A percentile compares a stretch with the other conserved stretches of the same genome.
Evolutionary conservation across 2,329 filamentous ascomycete genomes (phyloP).

Genomic region (Bertia moriformis): DNA sequence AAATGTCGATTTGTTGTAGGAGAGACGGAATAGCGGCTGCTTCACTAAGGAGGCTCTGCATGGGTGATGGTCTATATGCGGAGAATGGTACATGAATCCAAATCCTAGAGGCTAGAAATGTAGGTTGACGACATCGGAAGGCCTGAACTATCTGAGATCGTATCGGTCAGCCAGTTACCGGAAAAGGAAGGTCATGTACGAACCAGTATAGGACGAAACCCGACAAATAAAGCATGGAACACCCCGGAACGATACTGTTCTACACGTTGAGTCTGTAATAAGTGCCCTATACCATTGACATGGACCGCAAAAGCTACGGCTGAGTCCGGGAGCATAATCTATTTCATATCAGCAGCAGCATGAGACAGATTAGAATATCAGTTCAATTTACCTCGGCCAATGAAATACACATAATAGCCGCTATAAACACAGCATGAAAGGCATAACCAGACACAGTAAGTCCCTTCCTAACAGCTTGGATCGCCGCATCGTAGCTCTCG

Average conservation of each 20-base stretch:
- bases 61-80: slow-evolving; percentile 8
- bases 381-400: slow-evolving; percentile 10
- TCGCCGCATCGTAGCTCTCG: slow-evolving; percentile 13
- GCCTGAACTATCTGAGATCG: slow-evolving; percentile 13
- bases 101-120: slow-evolving; percentile 13
- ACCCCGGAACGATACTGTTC: slow-evolving; percentile 14
- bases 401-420: slow-evolving; percentile 19
- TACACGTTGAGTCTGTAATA: slow-evolving; percentile 16
- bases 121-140: slow-evolving; percentile 11
- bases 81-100: slow-evolving; percentile 17
- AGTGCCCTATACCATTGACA: slow-evolving; percentile 14
- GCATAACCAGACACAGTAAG: slow-evolving; percentile 4
- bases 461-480: slow-evolving; percentile 11
- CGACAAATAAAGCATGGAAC: slow-evolving; percentile 21
- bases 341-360: too few species aligned
- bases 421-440: slow-evolving; percentile 11
- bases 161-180: background rate
- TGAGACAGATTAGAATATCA: slow-evolving; percentile 8
- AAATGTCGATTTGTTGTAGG: slow-evolving; percentile 7
- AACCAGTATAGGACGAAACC: slow-evolving; percentile 22
- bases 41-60: slow-evolving; percentile 17
- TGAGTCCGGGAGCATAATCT: slow-evolving; percentile 17
- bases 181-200: slow-evolving; percentile 2
- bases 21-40: slow-evolving; percentile 12
- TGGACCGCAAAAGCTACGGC: slow-evolving; percentile 13